Evolutionary conservation across 176 grass and related monocot species (phyloP).

Genomic region (Carex kokanica): DNA sequence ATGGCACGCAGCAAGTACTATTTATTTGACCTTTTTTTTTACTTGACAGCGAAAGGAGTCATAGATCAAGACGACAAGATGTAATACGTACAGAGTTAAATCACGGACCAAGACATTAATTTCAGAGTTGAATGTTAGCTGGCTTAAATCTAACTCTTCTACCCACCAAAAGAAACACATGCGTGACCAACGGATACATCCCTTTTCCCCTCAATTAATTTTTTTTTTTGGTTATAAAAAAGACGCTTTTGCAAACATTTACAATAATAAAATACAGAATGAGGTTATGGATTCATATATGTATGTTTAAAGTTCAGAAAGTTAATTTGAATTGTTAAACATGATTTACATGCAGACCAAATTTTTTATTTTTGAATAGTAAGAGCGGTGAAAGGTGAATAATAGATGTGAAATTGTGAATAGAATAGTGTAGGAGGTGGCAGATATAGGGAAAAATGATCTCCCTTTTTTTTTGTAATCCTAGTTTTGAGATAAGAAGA

Average conservation of each 20-base stretch:
- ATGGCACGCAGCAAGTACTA: background rate
- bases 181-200: background rate
- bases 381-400: too few species aligned
- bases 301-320: too few species aligned
- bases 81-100: slow-evolving; percentile 4
- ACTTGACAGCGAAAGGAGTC: background rate
- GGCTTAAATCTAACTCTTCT: slow-evolving; percentile 2
- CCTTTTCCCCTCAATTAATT: background rate
- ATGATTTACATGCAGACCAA: too few species aligned
- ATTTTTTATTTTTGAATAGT: too few species aligned
- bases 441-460: too few species aligned
- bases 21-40: background rate
- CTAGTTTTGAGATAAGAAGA: too few species aligned
- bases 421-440: too few species aligned
- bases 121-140: slow-evolving; percentile 15
- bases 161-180: background rate
- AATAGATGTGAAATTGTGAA: too few species aligned
- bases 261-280: background rate
- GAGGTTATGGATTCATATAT: too few species aligned
- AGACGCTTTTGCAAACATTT: background rate
- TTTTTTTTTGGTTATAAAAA: background rate
- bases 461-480: too few species aligned
- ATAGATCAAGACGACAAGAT: background rate
- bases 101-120: slow-evolving; percentile 14
- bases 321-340: too few species aligned